Evolutionary conservation across 768 basidiomycete genomes (phyloP).

Genomic region (Mycena venus): DNA sequence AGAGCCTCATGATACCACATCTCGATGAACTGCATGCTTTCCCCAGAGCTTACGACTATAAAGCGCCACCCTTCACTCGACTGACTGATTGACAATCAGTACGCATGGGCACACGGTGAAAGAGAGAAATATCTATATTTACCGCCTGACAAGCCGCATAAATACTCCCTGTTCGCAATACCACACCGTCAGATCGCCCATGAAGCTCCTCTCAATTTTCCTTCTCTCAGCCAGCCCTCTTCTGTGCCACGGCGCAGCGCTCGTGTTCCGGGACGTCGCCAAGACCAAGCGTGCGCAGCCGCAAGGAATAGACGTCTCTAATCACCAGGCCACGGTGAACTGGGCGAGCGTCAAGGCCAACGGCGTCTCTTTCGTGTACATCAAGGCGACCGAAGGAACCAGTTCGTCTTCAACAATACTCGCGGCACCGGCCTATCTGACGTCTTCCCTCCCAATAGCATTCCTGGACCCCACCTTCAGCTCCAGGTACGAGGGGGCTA

Average conservation of each 20-base stretch:
- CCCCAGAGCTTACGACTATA: background rate
- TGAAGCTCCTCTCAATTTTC: slow-evolving; percentile 17
- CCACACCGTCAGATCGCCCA: background rate
- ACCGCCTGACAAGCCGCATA: background rate
- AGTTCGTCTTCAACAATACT: slow-evolving; percentile 44
- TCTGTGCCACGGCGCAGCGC: background rate
- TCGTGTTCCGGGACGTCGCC: slow-evolving; percentile 7
- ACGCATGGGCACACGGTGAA: background rate
- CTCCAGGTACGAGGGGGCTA: slow-evolving; percentile 68
- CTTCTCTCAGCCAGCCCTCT: background rate
- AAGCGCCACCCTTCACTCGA: slow-evolving; percentile 9
- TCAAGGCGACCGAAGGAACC: slow-evolving; percentile 79
- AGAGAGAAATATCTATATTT: background rate
- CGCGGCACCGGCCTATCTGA: background rate
- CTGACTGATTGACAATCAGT: slow-evolving; percentile 10
- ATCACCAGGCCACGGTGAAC: slow-evolving; percentile 61
- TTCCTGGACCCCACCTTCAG: slow-evolving; percentile 62
- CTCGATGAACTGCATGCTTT: background rate
- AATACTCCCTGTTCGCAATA: background rate
- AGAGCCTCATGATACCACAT: background rate
- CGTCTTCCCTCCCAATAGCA: slow-evolving; percentile 32
- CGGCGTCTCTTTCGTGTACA: slow-evolving; percentile 69
- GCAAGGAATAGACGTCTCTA: slow-evolving; percentile 69
- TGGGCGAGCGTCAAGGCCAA: slow-evolving; percentile 66
- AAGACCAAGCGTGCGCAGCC: slow-evolving; percentile 55